Base-by-base conservation (phyloP, 148 eudicot species). In the Amaranthus palmeri region DNA sequence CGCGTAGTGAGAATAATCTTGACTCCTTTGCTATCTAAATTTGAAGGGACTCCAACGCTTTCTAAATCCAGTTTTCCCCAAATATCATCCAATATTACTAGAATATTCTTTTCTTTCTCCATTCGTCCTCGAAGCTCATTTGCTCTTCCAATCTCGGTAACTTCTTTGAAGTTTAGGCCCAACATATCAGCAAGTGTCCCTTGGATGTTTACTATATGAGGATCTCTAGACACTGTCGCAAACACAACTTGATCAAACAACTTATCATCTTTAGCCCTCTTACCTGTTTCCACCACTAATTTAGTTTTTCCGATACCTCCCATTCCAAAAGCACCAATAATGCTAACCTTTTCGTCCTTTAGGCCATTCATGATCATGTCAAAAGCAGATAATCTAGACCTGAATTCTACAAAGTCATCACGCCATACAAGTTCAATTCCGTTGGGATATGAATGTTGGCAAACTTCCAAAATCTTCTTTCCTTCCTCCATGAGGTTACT, bases 241-340 rank as follows among this genome's bases (percentile, higher is more conserved):
- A 66, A 15, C 11, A 66, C 5, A 12, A 66, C 69, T 15, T 66
- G 11, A 17, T 18, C n/a, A 66, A 66, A 66, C 14, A 47, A 66
- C 13, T 50, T 18, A 14, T 9, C 56, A 48, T 66, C 69, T 49
- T 66, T 66, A 50, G 55, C 54, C 12, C 50, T 66, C 36, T 66
- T 48, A 66, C 69, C 69, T n/a, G 50, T 48, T 66, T 66, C 54
- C 41, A 7, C 8, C 36, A 49, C 69, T 14, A 66, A 18, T 66
- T 48, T 50, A 14, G 69, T 66, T 55, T 66, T 66, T 13, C 69
- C 69, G 7, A 66, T 50, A 15, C 69, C 69, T 49, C 69, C 69
- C 54, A 66, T 48, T 2, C 69, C 69, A 3, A 15, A 3, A 41
- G 50, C 25, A 14, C 69, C 69, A 49, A 66, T 66, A 14, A n/a